Percentiles rank a stretch among this genome's conserved stretches.
Conservation (phyloP, 805 yeast species). For the Monosporozyma aquatica region DNA sequence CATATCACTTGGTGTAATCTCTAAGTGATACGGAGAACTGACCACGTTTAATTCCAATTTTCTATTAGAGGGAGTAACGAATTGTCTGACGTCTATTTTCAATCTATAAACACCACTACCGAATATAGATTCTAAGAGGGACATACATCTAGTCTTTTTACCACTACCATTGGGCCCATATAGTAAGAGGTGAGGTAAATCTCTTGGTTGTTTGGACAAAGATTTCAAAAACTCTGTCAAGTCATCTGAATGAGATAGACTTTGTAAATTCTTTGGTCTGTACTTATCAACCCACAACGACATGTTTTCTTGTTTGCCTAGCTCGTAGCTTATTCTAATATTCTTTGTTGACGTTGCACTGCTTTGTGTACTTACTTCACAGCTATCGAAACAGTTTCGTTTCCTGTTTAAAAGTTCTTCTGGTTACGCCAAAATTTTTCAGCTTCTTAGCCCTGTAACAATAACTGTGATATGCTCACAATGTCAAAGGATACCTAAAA, state of each 20-base stretch:
- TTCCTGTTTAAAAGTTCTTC: too few species aligned
- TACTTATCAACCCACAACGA: conserved; percentile 95
- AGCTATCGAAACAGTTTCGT: too few species aligned
- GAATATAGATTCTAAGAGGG: conserved; percentile 68
- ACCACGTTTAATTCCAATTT: conserved; percentile 87
- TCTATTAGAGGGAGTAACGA: conserved; percentile 61
- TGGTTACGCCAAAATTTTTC: too few species aligned
- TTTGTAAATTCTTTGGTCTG: conserved; percentile 62
- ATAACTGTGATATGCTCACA: too few species aligned
- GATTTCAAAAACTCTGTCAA: conserved; percentile 58
- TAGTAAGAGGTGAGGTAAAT: conserved; percentile 84
- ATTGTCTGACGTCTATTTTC: conserved; percentile 84
- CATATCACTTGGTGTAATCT: conserved; percentile 94
- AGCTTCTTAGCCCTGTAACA: too few species aligned
- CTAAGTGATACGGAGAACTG: conserved; percentile 85
- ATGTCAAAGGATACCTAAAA: too few species aligned
- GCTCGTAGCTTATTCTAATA: too few species aligned
- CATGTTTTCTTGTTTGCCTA: conserved; percentile 42
- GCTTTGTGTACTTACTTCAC: too few species aligned
- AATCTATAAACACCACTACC: conserved; percentile 75
- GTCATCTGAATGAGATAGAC: conserved; percentile 56
- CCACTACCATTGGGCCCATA: conserved; percentile 98
- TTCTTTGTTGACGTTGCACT: too few species aligned
- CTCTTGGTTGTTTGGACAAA: conserved; percentile 33
- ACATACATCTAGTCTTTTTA: conserved; percentile 84